phyloP scores from a whole-genome alignment of 306 rosid species.

The Lablab purpureus region DNA sequence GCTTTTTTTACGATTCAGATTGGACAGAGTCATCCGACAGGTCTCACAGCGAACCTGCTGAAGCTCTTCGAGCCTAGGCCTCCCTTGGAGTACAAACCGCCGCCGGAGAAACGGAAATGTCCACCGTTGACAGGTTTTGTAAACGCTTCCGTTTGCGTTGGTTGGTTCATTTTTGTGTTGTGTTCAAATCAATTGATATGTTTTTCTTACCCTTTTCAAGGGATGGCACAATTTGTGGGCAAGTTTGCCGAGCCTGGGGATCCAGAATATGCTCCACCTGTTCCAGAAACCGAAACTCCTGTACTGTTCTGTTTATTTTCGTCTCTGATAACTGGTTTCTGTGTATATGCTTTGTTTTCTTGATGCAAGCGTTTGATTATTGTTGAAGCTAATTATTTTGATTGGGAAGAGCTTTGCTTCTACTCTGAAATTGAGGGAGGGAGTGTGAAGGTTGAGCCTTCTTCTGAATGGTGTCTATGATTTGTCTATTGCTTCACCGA shows the following conservation, averaged over 20 bases:
- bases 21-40: conserved; percentile 99
- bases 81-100: conserved; percentile 92
- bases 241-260: conserved; percentile 90
- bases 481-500: background rate
- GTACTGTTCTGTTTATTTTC: conserved; percentile 52
- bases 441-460: background rate
- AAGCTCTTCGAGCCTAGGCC: conserved; percentile 99
- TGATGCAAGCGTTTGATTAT: background rate
- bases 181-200: background rate
- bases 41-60: conserved; percentile 84
- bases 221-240: conserved; percentile 87
- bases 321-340: background rate
- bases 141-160: background rate
- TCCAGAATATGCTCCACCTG: conserved; percentile 81
- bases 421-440: background rate
- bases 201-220: conserved; percentile 46
- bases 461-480: background rate
- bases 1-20: conserved; percentile 63
- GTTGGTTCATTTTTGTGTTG: background rate
- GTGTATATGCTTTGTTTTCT: background rate
- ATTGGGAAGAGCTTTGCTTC: background rate
- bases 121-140: conserved; percentile 76
- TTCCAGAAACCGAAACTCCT: conserved; percentile 78
- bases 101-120: conserved; percentile 95
- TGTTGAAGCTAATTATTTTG: background rate